Evolutionary conservation across 2,329 filamentous ascomycete genomes (phyloP).

Genomic region (Cadophora sp.): DNA sequence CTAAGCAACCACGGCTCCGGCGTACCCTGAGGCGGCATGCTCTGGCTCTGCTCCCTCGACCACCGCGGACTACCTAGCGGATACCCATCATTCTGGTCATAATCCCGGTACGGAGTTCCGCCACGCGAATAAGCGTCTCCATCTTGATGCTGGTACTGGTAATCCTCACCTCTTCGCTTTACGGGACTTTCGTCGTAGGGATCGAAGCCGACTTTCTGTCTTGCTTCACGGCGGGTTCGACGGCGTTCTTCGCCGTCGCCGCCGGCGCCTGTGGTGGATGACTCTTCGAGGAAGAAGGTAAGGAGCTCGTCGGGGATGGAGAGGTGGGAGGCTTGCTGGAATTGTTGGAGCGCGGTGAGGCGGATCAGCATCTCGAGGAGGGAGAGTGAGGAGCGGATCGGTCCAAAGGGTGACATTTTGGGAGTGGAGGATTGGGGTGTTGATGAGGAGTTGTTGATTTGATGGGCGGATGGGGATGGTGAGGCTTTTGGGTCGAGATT

Average conservation of each 20-base stretch:
- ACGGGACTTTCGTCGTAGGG: constrained; percentile 75
- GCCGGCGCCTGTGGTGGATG: constrained; percentile 69
- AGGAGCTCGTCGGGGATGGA: constrained; percentile 75
- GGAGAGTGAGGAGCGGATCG: constrained; percentile 71
- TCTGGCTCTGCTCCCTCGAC: constrained; percentile 22
- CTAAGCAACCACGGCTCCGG: constrained; percentile 38
- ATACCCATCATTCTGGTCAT: constrained; percentile 23
- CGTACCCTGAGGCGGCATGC: constrained; percentile 30
- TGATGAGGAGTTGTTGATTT: constrained; percentile 16
- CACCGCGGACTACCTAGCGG: constrained; percentile 20
- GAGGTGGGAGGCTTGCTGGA: constrained; percentile 75
- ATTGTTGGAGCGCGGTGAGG: constrained; percentile 75
- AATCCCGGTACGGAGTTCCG: constrained; percentile 35
- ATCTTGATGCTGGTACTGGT: constrained; percentile 54
- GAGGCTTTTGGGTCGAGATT: constrained; percentile 37
- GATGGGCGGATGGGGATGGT: constrained; percentile 25
- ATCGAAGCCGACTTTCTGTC: constrained; percentile 70
- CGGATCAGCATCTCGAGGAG: constrained; percentile 76
- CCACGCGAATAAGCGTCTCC: constrained; percentile 33
- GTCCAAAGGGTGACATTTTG: constrained; percentile 48
- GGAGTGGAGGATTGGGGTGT: background rate
- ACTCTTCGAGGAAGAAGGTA: constrained; percentile 76
- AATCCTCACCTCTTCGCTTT: constrained; percentile 67
- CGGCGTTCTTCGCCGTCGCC: constrained; percentile 66
- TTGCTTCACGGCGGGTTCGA: constrained; percentile 63